These are phyloP conservation scores for Russula brevipes DNA, from an alignment of 768 basidiomycete genomes.

Conservation along the genomic window DNA sequence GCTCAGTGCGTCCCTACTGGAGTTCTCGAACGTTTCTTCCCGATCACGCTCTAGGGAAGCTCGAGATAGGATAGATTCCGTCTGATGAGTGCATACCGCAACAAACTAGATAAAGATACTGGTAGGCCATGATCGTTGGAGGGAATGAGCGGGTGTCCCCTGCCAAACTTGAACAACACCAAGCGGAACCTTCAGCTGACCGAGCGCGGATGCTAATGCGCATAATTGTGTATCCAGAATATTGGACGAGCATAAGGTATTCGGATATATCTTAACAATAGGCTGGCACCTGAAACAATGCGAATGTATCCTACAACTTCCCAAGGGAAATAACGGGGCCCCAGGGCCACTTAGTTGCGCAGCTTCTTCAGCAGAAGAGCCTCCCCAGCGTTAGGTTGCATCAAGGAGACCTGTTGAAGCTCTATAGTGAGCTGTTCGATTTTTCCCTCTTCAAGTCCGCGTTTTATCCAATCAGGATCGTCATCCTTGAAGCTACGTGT, in stretches of 20 bases:
- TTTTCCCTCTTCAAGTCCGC: constrained; percentile 37
- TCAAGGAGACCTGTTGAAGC: constrained; percentile 10
- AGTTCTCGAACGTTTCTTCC: not conserved
- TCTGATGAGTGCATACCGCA: not conserved
- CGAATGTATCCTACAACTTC: too few species aligned
- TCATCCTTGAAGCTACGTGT: constrained; percentile 33
- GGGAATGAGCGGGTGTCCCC: too few species aligned
- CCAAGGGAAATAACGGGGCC: too few species aligned
- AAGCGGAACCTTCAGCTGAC: too few species aligned
- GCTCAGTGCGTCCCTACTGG: not conserved
- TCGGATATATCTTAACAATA: too few species aligned
- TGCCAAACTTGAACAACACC: too few species aligned
- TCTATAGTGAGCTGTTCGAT: constrained; percentile 39
- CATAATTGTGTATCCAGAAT: too few species aligned
- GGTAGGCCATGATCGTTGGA: too few species aligned
- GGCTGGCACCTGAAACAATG: too few species aligned
- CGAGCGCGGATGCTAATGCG: too few species aligned
- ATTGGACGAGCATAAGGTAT: too few species aligned
- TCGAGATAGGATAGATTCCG: not conserved
- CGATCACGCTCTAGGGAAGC: not conserved
- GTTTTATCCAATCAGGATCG: constrained; percentile 34
- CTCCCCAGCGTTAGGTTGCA: constrained; percentile 2
- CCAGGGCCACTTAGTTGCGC: not conserved
- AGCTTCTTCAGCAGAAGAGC: constrained; percentile 6
- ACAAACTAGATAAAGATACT: not conserved